phyloP scores from a whole-genome alignment of 2,329 filamentous ascomycete species.

The Colletotrichum euphorbiae region DNA sequence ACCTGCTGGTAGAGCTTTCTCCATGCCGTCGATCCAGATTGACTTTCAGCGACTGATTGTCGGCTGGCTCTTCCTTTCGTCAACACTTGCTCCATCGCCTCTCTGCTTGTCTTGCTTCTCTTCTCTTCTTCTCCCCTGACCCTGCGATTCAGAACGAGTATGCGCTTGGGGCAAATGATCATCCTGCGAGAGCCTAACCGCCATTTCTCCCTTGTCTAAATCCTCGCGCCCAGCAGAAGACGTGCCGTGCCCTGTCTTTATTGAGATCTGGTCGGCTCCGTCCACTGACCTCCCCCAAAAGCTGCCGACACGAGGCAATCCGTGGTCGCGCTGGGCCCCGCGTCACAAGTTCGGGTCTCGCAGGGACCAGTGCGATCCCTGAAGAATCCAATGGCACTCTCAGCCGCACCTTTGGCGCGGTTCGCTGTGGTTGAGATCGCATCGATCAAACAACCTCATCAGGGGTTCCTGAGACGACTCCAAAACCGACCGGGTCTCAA shows the following conservation, averaged over 20 bases:
- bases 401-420: not conserved
- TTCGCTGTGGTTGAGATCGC: slow-evolving; percentile 14
- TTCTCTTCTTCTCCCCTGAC: not conserved
- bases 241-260: slow-evolving; percentile 16
- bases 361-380: slow-evolving; percentile 11
- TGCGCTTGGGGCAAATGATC: slow-evolving; percentile 3
- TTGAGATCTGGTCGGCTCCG: not conserved
- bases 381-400: not conserved
- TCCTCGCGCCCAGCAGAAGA: slow-evolving; percentile 9
- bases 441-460: slow-evolving; percentile 38
- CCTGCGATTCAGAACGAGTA: not conserved
- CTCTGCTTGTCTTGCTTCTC: not conserved
- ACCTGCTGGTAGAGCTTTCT: slow-evolving; percentile 1
- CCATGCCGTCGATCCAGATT: slow-evolving; percentile 34
- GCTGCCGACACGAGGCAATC: slow-evolving; percentile 9
- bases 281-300: slow-evolving; percentile 14
- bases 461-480: slow-evolving; percentile 39
- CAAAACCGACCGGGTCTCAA: slow-evolving; percentile 36
- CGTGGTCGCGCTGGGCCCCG: not conserved
- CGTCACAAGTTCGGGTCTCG: not conserved
- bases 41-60: not conserved
- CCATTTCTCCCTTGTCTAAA: not conserved
- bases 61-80: slow-evolving; percentile 17
- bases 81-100: slow-evolving; percentile 3
- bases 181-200: not conserved